These are phyloP conservation scores for Rhododendron molle DNA, from an alignment of 148 eudicot genomes.

Conservation along the genomic window DNA sequence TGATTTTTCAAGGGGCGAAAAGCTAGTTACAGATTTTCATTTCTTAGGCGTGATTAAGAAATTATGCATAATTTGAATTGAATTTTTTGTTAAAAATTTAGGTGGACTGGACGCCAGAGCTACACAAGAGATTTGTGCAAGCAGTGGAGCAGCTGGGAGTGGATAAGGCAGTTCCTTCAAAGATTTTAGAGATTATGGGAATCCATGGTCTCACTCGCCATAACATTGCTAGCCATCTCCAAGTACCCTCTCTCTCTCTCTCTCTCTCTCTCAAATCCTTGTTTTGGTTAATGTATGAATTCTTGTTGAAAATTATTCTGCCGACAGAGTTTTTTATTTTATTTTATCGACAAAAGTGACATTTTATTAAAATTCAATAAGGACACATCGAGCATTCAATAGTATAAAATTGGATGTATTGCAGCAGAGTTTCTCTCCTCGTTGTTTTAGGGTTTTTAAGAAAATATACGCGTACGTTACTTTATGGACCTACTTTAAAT, in stretches of 20 bases:
- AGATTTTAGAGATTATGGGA: constrained; percentile 93
- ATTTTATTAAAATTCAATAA: no score
- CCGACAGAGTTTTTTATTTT: no score
- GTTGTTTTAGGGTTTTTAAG: not conserved
- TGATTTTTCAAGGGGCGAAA: not conserved
- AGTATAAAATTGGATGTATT: no score
- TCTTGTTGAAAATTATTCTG: not conserved
- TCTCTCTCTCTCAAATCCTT: not conserved
- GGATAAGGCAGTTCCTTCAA: constrained; percentile 98
- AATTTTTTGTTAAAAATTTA: constrained; percentile 20
- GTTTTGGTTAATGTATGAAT: not conserved
- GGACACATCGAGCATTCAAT: no score
- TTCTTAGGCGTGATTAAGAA: not conserved
- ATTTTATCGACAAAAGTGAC: no score
- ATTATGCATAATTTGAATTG: not conserved
- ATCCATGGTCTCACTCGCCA: constrained; percentile 95
- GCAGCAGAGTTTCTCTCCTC: not conserved
- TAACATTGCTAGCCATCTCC: constrained; percentile 98
- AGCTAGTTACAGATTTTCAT: not conserved
- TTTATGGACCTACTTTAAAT: not conserved
- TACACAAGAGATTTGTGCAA: constrained; percentile 91
- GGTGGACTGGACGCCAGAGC: constrained; percentile 99
- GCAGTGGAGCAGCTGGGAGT: constrained; percentile 97
- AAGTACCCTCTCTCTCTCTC: constrained; percentile 32
- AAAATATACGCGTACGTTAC: not conserved